These are phyloP conservation scores for Penicillium manginii DNA, from an alignment of 495 filamentous ascomycete genomes.

Conservation along the genomic window DNA sequence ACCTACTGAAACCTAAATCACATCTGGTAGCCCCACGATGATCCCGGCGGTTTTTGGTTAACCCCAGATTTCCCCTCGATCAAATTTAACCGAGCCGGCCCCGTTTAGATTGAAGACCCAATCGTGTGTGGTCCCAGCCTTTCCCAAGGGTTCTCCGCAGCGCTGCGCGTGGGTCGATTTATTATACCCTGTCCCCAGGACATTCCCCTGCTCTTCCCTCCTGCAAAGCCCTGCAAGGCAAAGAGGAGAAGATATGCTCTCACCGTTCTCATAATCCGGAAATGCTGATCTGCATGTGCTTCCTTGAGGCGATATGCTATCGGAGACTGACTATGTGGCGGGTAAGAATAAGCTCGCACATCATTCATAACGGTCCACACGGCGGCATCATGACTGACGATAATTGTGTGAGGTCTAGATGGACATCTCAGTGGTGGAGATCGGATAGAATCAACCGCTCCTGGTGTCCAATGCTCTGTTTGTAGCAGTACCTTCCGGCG, in stretches of 20 bases:
- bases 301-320: constrained; percentile 36
- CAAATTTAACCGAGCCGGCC: constrained; percentile 31
- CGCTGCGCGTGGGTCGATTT: constrained; percentile 10
- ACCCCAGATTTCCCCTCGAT: constrained; percentile 21
- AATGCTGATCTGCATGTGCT: constrained; percentile 21
- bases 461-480: constrained; percentile 48
- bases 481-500: constrained; percentile 65
- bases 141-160: too few relatives aligned
- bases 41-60: neutral
- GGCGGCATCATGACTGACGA: neutral
- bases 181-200: constrained; percentile 3
- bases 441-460: constrained; percentile 24
- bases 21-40: neutral
- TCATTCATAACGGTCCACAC: neutral
- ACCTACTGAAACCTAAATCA: neutral
- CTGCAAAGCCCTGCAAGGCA: neutral
- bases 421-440: constrained; percentile 25
- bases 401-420: constrained; percentile 7
- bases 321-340: constrained; percentile 32
- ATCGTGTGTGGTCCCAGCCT: constrained; percentile 8
- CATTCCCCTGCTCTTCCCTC: neutral
- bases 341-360: neutral
- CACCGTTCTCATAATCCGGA: neutral
- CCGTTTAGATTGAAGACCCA: constrained; percentile 13
- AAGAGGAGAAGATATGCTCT: too few relatives aligned